A percentile compares a stretch with the other conserved stretches of the same genome.
Conservation (phyloP, 2,329 filamentous ascomycete species). For the Apiospora phragmitis region DNA sequence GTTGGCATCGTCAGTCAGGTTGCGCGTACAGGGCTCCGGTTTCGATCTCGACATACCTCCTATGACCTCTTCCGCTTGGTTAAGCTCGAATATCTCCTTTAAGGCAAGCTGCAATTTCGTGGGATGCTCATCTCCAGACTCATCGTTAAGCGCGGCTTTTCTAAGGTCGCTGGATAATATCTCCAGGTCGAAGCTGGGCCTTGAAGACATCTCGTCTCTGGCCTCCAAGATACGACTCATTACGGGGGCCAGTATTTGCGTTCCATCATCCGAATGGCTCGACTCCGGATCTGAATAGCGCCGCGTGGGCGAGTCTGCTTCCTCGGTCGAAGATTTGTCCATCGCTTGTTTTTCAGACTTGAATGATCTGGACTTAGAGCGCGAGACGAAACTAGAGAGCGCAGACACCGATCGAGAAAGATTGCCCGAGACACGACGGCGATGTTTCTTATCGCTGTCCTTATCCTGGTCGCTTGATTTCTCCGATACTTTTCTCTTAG, state of each 20-base stretch:
- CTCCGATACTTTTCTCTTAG: slow-evolving; percentile 31
- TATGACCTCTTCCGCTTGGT: slow-evolving; percentile 79
- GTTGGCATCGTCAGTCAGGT: neutral
- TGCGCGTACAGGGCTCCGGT: neutral
- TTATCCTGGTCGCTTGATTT: slow-evolving; percentile 24
- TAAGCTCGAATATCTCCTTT: slow-evolving; percentile 84
- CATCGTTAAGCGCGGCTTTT: slow-evolving; percentile 33
- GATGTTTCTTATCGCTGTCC: slow-evolving; percentile 43
- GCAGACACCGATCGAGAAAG: slow-evolving; percentile 66
- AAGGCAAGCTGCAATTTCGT: slow-evolving; percentile 68
- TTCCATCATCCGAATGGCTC: neutral
- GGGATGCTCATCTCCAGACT: slow-evolving; percentile 37
- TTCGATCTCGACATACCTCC: slow-evolving; percentile 53
- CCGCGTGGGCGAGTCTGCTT: slow-evolving; percentile 17
- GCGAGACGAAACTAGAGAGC: slow-evolving; percentile 46
- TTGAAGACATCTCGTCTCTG: slow-evolving; percentile 60
- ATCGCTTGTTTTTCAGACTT: slow-evolving; percentile 42
- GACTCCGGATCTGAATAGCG: neutral
- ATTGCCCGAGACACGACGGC: slow-evolving; percentile 63
- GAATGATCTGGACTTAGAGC: slow-evolving; percentile 40
- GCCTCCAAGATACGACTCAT: slow-evolving; percentile 79
- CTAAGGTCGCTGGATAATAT: slow-evolving; percentile 42
- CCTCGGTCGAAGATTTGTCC: slow-evolving; percentile 29
- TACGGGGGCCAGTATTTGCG: slow-evolving; percentile 61
- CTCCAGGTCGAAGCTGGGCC: slow-evolving; percentile 59